Percentiles rank a stretch among this genome's conserved stretches.
phyloP scores from a whole-genome alignment of 2,329 filamentous ascomycete genomes.

The Piedraia hortae region DNA sequence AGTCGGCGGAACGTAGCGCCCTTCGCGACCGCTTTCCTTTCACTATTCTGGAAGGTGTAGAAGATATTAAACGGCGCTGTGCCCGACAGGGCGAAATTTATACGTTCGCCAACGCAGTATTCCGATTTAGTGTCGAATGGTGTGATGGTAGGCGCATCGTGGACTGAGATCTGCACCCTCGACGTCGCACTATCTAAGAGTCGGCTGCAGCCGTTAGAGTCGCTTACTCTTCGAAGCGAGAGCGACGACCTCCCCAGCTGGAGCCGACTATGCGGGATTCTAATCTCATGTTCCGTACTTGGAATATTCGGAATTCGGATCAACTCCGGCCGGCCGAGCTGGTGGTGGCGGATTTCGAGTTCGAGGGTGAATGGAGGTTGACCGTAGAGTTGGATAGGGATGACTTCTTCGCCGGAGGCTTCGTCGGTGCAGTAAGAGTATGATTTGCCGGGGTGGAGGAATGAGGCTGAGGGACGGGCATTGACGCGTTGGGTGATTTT shows the following conservation, averaged over 20 bases:
- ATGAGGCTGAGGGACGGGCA: conserved; percentile 53
- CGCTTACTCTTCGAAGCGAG: conserved; percentile 68
- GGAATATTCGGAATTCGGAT: conserved; percentile 59
- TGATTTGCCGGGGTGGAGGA: conserved; percentile 64
- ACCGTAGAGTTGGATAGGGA: conserved; percentile 64
- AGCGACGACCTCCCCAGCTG: conserved; percentile 75
- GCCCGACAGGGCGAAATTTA: conserved; percentile 75
- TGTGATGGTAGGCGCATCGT: conserved; percentile 75
- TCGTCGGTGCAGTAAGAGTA: conserved; percentile 90
- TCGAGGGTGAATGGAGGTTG: conserved; percentile 72
- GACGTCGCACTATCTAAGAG: conserved; percentile 37
- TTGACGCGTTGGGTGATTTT: conserved; percentile 61
- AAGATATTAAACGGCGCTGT: conserved; percentile 77
- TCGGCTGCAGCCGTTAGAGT: conserved; percentile 62
- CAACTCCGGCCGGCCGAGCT: conserved; percentile 49
- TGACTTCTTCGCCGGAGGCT: conserved; percentile 48
- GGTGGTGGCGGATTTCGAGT: conserved; percentile 77
- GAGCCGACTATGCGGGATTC: conserved; percentile 59
- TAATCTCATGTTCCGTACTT: conserved; percentile 45
- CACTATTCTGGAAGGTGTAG: conserved; percentile 61
- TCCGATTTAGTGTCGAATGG: conserved; percentile 60
- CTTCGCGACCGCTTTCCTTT: conserved; percentile 50
- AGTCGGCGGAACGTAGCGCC: conserved; percentile 77
- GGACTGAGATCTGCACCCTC: conserved; percentile 71
- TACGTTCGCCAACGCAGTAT: conserved; percentile 85